Percentiles rank a stretch among this genome's conserved stretches.
phyloP scores from a whole-genome alignment of 169 alveolate genomes.

The Plasmodium gonderi region DNA sequence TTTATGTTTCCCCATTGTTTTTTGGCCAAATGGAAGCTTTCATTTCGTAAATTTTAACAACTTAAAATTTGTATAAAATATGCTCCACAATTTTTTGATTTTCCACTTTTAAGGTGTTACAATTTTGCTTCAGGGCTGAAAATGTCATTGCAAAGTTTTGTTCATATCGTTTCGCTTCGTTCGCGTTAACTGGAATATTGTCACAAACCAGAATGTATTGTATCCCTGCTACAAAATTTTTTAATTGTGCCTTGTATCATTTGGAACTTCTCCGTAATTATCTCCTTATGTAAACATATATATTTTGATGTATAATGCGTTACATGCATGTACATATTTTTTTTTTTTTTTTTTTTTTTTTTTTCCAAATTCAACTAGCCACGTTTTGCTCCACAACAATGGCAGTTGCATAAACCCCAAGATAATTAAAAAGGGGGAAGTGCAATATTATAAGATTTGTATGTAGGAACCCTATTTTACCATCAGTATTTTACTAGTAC shows the following conservation, averaged over 20 bases:
- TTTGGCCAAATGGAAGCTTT: not conserved
- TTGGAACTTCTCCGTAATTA: not conserved
- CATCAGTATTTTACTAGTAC: not conserved
- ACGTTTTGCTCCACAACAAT: not conserved
- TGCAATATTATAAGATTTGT: not conserved
- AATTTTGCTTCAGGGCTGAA: too few relatives aligned
- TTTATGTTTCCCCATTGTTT: slow-evolving; percentile 91
- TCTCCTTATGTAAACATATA: too few relatives aligned
- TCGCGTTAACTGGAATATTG: not conserved
- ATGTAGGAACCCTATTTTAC: slow-evolving; percentile 7
- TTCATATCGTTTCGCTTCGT: not conserved
- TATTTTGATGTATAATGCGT: not conserved
- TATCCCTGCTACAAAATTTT: not conserved
- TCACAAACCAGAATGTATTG: not conserved
- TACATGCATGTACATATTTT: not conserved
- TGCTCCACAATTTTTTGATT: not conserved
- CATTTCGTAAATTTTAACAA: not conserved
- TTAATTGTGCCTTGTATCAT: not conserved
- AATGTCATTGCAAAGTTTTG: not conserved
- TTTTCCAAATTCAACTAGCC: not conserved
- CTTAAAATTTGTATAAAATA: not conserved
- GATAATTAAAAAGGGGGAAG: too few relatives aligned
- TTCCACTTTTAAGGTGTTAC: too few relatives aligned
- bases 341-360: slow-evolving; percentile 20
- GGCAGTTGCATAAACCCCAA: not conserved